Percentiles rank a stretch among this genome's conserved stretches.
phyloP scores from a whole-genome alignment of 176 grass and related monocot genomes.

The Sorghum bicolor region DNA sequence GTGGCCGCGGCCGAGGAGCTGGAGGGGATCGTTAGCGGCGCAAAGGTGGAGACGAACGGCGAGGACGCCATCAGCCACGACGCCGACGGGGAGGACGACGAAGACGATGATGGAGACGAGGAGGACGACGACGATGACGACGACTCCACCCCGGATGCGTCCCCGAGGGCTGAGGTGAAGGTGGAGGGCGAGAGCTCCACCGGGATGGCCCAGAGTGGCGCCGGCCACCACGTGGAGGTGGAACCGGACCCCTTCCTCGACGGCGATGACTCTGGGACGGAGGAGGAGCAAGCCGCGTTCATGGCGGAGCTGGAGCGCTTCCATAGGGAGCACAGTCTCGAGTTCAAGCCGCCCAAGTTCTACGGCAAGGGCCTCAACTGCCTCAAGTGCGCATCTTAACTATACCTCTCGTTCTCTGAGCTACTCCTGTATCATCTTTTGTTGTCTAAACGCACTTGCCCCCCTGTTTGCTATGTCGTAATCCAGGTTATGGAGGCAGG shows the following conservation, averaged over 20 bases:
- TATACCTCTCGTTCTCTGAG: background rate
- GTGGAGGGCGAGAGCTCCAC: conserved; percentile 36
- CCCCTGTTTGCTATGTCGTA: conserved; percentile 12
- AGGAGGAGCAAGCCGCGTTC: conserved; percentile 88
- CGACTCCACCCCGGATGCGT: conserved; percentile 48
- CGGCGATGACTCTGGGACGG: conserved; percentile 83
- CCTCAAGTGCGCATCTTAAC: conserved; percentile 66
- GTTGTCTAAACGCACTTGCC: conserved; percentile 12
- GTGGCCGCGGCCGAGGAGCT: conserved; percentile 6
- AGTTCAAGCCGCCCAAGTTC: conserved; percentile 98
- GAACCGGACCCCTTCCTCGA: conserved; percentile 68
- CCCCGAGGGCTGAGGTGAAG: conserved; percentile 41
- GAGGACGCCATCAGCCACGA: conserved; percentile 43
- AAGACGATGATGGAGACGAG: conserved; percentile 22
- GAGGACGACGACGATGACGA: conserved; percentile 34
- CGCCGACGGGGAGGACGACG: conserved; percentile 40
- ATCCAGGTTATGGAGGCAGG: conserved; percentile 98
- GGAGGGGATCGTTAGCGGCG: conserved; percentile 11
- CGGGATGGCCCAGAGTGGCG: conserved; percentile 31
- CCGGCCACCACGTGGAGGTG: conserved; percentile 34
- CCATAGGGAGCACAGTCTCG: conserved; percentile 69
- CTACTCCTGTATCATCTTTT: background rate
- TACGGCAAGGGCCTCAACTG: conserved; percentile 98
- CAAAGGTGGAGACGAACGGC: conserved; percentile 36
- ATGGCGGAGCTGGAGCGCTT: conserved; percentile 93